Evolutionary conservation across 441 rosid genomes (phyloP), one percentile per base, ranked within the genome.

Genomic region (Populus tomentosa): DNA sequence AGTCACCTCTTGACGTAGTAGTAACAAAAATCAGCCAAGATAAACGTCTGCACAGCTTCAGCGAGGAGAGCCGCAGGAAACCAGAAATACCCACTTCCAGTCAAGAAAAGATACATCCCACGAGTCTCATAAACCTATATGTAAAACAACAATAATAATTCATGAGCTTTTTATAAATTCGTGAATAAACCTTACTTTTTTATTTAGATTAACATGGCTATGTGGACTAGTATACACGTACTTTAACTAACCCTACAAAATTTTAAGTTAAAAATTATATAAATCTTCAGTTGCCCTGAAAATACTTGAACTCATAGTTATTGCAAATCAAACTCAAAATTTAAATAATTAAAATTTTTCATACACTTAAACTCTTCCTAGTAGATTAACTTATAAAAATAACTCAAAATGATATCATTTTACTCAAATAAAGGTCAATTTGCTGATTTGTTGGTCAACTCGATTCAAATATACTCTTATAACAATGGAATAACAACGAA

Each of bases 1-100:
- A 92, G 98, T 30, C 32, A 30, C 32, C 32, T 30, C 32, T 30
- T 30, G 32, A 30, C 32, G 32, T 30, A 30, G 32, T 30, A 30
- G 32, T 30, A 30, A 3, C 32, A 30, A 30, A 30, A 30, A 30
- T 30, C 32, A 0, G 32, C 32, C 32, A 30, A 30, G 32, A 30
- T 30, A 30, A 30, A 30, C 32, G 32, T 30, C 32, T 30, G 32
- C 80, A 94, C 80, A 26, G 80, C 18, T 81, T 94, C 97, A 0
- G 95, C 85, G 4, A 89, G 18, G 59, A 94, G 63, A 61, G 88
- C 89, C 53, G 77, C 74, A 2, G 90, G 91, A 78, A 91, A 85
- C 98, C 98, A 94, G 42, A 82, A 63, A 83, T 88, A 83, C 18
- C 97, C 91, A 36, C 84, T 83, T 9, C 90, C 91, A 10, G 84